These are phyloP conservation scores for Entonaema liquescens DNA, from an alignment of 495 filamentous ascomycete genomes.

Conservation along the genomic window DNA sequence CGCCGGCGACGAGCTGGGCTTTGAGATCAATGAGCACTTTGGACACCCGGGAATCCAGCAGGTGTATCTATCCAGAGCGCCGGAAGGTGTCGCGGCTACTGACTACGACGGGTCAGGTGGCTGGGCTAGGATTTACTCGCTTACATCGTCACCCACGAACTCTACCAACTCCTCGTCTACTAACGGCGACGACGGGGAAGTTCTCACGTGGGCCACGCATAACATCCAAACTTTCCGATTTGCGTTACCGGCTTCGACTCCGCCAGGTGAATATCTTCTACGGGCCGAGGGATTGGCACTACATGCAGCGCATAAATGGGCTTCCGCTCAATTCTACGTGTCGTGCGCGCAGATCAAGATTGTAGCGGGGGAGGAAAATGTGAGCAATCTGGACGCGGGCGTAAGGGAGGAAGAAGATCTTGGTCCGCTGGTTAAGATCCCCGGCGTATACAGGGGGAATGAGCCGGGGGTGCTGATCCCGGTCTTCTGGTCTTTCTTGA, in stretches of 20 bases:
- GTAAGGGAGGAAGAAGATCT: neutral
- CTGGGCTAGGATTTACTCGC: neutral
- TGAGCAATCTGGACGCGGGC: neutral
- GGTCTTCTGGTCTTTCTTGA: constrained; percentile 33
- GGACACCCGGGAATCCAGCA: neutral
- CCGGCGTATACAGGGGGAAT: constrained; percentile 22
- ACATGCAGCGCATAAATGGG: constrained; percentile 61
- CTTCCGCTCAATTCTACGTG: neutral
- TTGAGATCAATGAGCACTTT: neutral
- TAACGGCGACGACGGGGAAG: neutral
- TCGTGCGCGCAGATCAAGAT: neutral
- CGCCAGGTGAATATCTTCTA: constrained; percentile 67
- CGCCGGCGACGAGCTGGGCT: neutral
- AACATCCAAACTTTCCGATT: constrained; percentile 44
- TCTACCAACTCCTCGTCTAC: neutral
- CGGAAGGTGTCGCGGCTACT: neutral
- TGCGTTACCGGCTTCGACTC: constrained; percentile 44
- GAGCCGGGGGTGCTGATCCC: constrained; percentile 36
- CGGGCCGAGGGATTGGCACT: constrained; percentile 70
- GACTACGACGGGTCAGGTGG: neutral
- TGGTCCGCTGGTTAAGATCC: constrained; percentile 25
- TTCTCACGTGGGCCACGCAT: constrained; percentile 9
- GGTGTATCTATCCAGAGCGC: neutral
- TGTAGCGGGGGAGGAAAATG: neutral
- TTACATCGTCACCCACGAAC: neutral